phyloP scores from a whole-genome alignment of 768 basidiomycete genomes.

The Podaxis carcinomalis region DNA sequence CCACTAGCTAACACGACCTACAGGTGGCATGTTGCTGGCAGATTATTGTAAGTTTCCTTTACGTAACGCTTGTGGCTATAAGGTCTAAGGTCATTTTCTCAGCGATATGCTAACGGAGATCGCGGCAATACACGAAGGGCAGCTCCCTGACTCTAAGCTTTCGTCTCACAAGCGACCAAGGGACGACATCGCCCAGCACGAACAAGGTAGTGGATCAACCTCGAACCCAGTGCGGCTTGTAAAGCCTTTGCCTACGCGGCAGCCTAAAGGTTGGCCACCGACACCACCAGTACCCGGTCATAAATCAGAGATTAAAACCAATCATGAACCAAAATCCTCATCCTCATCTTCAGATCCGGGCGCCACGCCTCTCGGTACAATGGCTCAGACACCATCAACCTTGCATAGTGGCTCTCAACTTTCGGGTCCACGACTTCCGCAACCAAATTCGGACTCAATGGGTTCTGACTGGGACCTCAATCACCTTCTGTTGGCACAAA shows the following conservation, averaged over 20 bases:
- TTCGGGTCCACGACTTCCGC: not conserved
- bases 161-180: slow-evolving; percentile 44
- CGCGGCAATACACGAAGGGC: slow-evolving; percentile 49
- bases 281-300: not conserved
- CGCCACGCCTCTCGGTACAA: not conserved
- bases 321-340: not conserved
- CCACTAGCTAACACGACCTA: not conserved
- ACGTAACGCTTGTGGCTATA: slow-evolving; percentile 12
- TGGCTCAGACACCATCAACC: not conserved
- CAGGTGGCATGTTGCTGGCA: slow-evolving; percentile 35
- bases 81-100: slow-evolving; percentile 8
- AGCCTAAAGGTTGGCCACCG: slow-evolving; percentile 1
- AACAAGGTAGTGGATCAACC: not conserved
- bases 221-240: not conserved
- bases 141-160: slow-evolving; percentile 32
- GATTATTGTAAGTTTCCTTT: slow-evolving; percentile 25
- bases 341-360: not conserved
- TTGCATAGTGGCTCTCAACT: not conserved
- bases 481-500: slow-evolving; percentile 22
- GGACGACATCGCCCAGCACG: slow-evolving; percentile 19
- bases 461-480: slow-evolving; percentile 20
- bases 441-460: not conserved
- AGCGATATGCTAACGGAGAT: slow-evolving; percentile 63
- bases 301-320: not conserved
- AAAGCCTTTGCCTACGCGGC: not conserved